Evolutionary conservation across 164 flowering plant genomes (phyloP).

Genomic region (Vitis rotundifolia): DNA sequence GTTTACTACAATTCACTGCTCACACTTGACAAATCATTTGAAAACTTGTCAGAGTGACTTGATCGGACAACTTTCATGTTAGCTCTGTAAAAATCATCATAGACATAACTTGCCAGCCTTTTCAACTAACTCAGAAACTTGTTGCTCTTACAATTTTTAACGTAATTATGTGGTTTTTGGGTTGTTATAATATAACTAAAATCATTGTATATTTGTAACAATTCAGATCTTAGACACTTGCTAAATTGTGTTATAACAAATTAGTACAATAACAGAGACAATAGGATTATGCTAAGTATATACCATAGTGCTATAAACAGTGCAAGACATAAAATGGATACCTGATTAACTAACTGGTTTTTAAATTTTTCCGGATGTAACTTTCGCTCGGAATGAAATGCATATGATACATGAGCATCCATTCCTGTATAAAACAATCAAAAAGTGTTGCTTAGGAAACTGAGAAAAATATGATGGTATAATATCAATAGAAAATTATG

Average conservation of each 20-base stretch:
- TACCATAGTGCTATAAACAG: neutral
- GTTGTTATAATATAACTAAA: neutral
- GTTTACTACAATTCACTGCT: too few species aligned
- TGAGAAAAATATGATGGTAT: neutral
- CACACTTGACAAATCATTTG: too few species aligned
- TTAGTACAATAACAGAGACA: neutral
- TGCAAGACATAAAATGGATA: conserved; percentile 15
- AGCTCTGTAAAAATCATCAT: too few species aligned
- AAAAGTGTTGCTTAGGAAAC: too few species aligned
- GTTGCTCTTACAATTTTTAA: too few species aligned
- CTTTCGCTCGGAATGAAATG: conserved; percentile 90
- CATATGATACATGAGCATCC: conserved; percentile 99
- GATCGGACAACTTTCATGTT: too few species aligned
- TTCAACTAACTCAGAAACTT: too few species aligned
- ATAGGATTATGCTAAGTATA: neutral
- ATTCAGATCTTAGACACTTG: neutral
- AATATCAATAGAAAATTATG: too few species aligned
- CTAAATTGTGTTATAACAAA: too few species aligned
- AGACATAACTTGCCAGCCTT: too few species aligned
- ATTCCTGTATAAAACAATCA: conserved; percentile 52
- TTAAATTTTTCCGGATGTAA: conserved; percentile 86
- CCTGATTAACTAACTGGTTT: conserved; percentile 87
- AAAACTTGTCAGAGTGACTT: too few species aligned
- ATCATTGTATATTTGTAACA: neutral
- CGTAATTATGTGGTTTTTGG: too few species aligned